Evolutionary conservation across 768 basidiomycete genomes (phyloP).

Genomic region (Boletus sp.): DNA sequence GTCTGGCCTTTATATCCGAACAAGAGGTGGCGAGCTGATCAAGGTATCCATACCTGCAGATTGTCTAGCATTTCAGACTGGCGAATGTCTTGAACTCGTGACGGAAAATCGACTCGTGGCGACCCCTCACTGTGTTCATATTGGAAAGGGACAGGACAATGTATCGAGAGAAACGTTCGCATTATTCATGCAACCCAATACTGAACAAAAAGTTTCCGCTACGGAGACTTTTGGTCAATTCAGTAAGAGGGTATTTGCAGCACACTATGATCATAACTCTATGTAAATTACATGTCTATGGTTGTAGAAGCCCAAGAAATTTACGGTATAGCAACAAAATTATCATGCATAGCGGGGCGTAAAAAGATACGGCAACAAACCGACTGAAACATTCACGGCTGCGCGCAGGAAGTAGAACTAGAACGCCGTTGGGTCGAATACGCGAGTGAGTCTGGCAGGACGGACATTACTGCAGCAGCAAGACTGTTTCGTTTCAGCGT

Average conservation of each 20-base stretch:
- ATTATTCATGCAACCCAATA: slow-evolving; percentile 87
- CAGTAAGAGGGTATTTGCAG: slow-evolving; percentile 73
- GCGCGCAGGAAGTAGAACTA: slow-evolving; percentile 32
- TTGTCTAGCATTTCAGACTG: slow-evolving; percentile 94
- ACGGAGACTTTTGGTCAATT: slow-evolving; percentile 86
- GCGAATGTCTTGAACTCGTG: slow-evolving; percentile 90
- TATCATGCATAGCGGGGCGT: neutral
- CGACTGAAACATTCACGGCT: slow-evolving; percentile 16
- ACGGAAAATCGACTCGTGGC: slow-evolving; percentile 80
- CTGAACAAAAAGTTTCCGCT: slow-evolving; percentile 66
- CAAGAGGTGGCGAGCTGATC: slow-evolving; percentile 71
- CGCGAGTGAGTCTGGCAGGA: slow-evolving; percentile 54
- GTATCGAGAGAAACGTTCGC: slow-evolving; percentile 88
- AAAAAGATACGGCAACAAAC: neutral
- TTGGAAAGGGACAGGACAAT: slow-evolving; percentile 52
- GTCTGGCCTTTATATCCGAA: slow-evolving; percentile 91
- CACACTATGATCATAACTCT: slow-evolving; percentile 40
- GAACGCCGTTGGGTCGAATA: slow-evolving; percentile 42
- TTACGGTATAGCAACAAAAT: slow-evolving; percentile 5
- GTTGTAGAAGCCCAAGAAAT: neutral
- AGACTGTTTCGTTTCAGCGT: slow-evolving; percentile 61
- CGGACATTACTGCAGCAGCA: slow-evolving; percentile 59
- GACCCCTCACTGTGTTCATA: slow-evolving; percentile 92
- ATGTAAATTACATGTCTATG: slow-evolving; percentile 20
- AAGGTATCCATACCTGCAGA: slow-evolving; percentile 85